These are phyloP conservation scores for Sistotremastrum niveocremeum DNA, from an alignment of 768 basidiomycete genomes.

Conservation along the genomic window DNA sequence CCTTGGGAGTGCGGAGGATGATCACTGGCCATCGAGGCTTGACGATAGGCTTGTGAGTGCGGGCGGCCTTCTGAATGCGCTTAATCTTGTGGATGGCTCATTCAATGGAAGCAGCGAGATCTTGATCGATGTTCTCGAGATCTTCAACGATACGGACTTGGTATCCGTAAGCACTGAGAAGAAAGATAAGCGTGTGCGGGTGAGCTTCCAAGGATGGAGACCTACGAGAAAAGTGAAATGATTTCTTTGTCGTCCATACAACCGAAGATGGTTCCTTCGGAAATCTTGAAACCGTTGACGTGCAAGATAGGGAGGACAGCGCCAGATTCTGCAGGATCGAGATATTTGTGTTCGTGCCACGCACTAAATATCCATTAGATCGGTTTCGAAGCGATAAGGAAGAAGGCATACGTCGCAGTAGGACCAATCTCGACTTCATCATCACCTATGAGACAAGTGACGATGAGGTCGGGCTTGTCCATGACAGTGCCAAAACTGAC, in stretches of 20 bases:
- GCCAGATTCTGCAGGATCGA: slow-evolving; percentile 81
- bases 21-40: slow-evolving; percentile 91
- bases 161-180: slow-evolving; percentile 85
- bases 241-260: slow-evolving; percentile 86
- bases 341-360: slow-evolving; percentile 83
- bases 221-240: slow-evolving; percentile 56
- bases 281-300: slow-evolving; percentile 83
- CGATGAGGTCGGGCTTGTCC: slow-evolving; percentile 80
- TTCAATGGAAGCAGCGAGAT: slow-evolving; percentile 69
- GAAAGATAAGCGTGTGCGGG: too few relatives aligned
- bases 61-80: slow-evolving; percentile 69
- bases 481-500: slow-evolving; percentile 83
- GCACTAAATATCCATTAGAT: slow-evolving; percentile 23
- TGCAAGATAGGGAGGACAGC: slow-evolving; percentile 87
- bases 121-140: slow-evolving; percentile 50
- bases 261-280: slow-evolving; percentile 79
- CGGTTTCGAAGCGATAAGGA: background rate
- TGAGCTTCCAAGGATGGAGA: too few relatives aligned
- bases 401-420: slow-evolving; percentile 45
- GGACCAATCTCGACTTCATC: slow-evolving; percentile 79
- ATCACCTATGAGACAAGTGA: slow-evolving; percentile 71
- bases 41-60: slow-evolving; percentile 57
- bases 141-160: slow-evolving; percentile 73
- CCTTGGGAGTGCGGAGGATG: slow-evolving; percentile 78
- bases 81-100: slow-evolving; percentile 67